Evolutionary conservation across 192 early-diverging fungal genomes (phyloP).

Genomic region (Backusella macrospora): DNA sequence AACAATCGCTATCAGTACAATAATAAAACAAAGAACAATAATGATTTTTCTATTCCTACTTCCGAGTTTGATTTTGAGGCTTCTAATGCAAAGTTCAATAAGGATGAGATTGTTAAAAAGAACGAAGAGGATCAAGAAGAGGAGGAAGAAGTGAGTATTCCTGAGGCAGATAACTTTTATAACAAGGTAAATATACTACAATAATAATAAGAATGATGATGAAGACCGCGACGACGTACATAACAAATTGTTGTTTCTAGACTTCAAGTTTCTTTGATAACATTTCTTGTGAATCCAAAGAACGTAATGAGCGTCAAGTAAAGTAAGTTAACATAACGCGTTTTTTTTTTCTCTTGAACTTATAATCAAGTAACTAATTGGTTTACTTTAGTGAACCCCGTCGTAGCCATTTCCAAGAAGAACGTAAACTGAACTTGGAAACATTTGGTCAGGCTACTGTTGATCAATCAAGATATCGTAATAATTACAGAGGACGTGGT

Average conservation of each 20-base stretch:
- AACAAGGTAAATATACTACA: conserved; percentile 50
- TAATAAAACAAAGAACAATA: conserved; percentile 9
- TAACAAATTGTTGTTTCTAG: conserved; percentile 87
- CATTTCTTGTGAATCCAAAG: conserved; percentile 95
- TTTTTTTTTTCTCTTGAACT: not conserved
- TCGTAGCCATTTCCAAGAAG: conserved; percentile 79
- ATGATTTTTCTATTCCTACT: conserved; percentile 50
- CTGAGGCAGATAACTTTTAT: conserved; percentile 69
- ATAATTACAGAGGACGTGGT: conserved; percentile 55
- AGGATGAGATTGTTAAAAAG: conserved; percentile 56
- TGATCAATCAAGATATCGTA: conserved; percentile 65
- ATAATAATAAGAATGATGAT: not conserved
- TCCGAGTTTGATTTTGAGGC: conserved; percentile 96
- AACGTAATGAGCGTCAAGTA: conserved; percentile 31
- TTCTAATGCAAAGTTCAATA: conserved; percentile 72
- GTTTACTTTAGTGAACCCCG: conserved; percentile 49
- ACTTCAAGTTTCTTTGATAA: conserved; percentile 99
- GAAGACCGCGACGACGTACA: conserved; percentile 23
- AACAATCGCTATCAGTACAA: not conserved
- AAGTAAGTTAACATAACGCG: not conserved
- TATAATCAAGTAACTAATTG: not conserved
- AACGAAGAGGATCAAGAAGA: conserved; percentile 47
- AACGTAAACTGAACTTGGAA: conserved; percentile 91
- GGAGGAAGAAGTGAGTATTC: conserved; percentile 58
- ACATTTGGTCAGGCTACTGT: conserved; percentile 92